Conservation (phyloP, 148 eudicot species). For the Diospyros lotus region DNA sequence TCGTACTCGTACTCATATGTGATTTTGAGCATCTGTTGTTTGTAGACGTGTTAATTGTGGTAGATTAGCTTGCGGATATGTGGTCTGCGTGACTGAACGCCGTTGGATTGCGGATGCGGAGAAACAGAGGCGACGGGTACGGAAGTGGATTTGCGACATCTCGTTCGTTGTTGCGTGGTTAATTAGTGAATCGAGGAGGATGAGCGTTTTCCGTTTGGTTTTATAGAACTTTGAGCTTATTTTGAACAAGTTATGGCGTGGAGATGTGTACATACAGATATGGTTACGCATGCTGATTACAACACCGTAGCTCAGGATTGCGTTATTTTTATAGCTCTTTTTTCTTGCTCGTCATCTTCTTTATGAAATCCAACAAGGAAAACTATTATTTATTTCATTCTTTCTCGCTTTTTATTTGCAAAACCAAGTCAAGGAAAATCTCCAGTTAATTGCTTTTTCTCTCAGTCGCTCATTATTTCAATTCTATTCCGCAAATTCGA, state of each 20-base stretch:
- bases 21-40: background rate
- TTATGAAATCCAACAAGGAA: too few species aligned
- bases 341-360: too few species aligned
- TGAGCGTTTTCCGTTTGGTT: background rate
- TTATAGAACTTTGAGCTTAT: background rate
- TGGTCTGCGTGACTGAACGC: too few species aligned
- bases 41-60: background rate
- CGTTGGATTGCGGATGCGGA: background rate
- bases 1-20: conserved; percentile 9
- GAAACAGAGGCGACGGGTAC: background rate
- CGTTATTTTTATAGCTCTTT: too few species aligned
- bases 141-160: background rate
- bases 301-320: too few species aligned
- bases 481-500: too few species aligned
- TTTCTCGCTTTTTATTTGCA: too few species aligned
- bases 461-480: too few species aligned
- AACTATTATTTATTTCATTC: too few species aligned
- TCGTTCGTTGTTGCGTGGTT: background rate
- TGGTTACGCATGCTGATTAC: too few species aligned
- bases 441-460: too few species aligned
- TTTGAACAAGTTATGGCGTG: background rate
- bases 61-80: background rate
- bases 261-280: background rate
- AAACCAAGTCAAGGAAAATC: too few species aligned
- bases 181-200: background rate